Evolutionary conservation across 352 stramenopile species (phyloP), one percentile per base, ranked within the genome.

Genomic region (Phytopythium cucurbitacearum): DNA sequence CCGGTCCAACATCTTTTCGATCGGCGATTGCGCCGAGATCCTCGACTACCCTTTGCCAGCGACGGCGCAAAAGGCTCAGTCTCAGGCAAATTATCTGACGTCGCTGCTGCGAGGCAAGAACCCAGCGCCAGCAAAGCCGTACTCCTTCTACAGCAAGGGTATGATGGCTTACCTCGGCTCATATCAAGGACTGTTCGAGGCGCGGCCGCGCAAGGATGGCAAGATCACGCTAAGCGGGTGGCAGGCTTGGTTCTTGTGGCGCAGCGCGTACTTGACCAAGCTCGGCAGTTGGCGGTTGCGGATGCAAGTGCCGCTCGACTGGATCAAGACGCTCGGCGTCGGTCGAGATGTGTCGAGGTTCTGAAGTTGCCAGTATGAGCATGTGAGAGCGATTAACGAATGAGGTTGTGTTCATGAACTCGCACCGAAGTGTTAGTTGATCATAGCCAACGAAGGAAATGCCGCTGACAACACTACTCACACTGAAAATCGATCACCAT

Each of bases 301-400:
- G 53, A 78, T 98, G 59, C 74, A 97, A 54, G 97, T 99, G 62
- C 95, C 96, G 4, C 89, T 98, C 63, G 95, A 98, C 72, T 99
- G 96, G 95, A 90, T 98, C 62, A 98, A 98, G 78, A 80, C 87
- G 13, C 80, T 97, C n/a, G 61, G 98, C 11, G 98, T 99, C 54
- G 97, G 97, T 2, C 77, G 97, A 57, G 96, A 99, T 58, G 95
- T 98, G 57, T 96, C 79, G n/a, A 81, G 90, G 45, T 99, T 99
- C 53, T 95, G 21, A 28, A 28, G 21, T 2, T 28, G 21, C 21
- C 21, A 28, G 21, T 28, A 28, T 28, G 21, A 28, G 21, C 21
- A 28, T 28, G 21, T 28, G 21, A 28, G 21, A 28, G 21, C 21
- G 21, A 28, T 28, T 28, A 28, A 28, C 21, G 21, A 28, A 28